Evolutionary conservation across 805 yeast genomes (phyloP), one percentile per base, ranked within the genome.

Genomic region (Metschnikowia baotianmanensis): DNA sequence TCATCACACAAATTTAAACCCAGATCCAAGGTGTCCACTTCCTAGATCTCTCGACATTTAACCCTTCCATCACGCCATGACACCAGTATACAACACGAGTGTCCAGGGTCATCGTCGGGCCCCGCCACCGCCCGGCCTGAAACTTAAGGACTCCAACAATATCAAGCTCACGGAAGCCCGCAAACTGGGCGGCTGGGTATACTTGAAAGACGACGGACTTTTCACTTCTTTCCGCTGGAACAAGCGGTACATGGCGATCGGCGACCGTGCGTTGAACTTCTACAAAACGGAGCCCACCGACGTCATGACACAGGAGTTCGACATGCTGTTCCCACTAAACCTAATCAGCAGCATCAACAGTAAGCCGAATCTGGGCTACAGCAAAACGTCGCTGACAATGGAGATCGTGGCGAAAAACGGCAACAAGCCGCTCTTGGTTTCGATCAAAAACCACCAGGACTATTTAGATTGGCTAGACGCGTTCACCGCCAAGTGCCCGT

Each of bases 191-290:
- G 96, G 97, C 0, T 90, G 96, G 95, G 90, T 88, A 17, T 85
- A 86, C 40, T 81, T 88, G 44, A 90, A 87, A 61, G 98, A 91
- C 53, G 97, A 91, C 53, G 96, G 97, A 11, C 57, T 70, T 21
- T 68, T 91, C 47, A 77, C 87, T 48, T 78, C 89, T 5, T 89
- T 90, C 59, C 71, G 95, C 51, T 91, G 99, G 99, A 89, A 90
- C 43, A 89, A 89, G 57, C 77, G 93, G 53, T 91, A 72, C 61
- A 69, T 91, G 67, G 84, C 86, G 5, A 69, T 91, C 35, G 78
- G 79, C 51, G 96, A 89, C 48, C 75, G 84, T 29, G 77, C 82
- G 32, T 64, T 91, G 42, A 83, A 82, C 41, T 78, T 91, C 49
- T 86, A 82, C 67, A 87, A 85, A 55, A 74, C 67, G 38, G 96